Evolutionary conservation across 169 alveolate genomes (phyloP).

Genomic region (Hepatocystis sp.): DNA sequence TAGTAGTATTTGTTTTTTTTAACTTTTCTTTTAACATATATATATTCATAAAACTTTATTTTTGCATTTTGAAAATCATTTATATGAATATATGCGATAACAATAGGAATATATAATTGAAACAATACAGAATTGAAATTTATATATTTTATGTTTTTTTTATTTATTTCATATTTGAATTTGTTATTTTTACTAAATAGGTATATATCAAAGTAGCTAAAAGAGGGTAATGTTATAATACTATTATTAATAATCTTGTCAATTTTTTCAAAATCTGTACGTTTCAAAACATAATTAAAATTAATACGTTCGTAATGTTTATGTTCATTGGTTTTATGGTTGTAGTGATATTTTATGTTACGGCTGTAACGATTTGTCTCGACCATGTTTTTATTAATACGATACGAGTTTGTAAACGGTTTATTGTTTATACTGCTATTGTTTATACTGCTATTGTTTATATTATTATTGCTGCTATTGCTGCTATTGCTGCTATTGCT

Average conservation of each 20-base stretch:
- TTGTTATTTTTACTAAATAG: conserved; percentile 71
- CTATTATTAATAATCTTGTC: conserved; percentile 38
- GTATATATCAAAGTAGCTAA: conserved; percentile 70
- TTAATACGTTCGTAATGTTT: conserved; percentile 21
- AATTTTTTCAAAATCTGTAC: conserved; percentile 51
- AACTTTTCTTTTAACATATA: conserved; percentile 44
- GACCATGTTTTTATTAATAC: no score
- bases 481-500: no score
- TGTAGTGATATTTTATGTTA: no score
- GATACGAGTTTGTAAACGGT: no score
- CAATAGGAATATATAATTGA: conserved; percentile 35
- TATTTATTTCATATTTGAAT: conserved; percentile 69
- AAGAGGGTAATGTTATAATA: conserved; percentile 28
- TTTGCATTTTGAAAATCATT: conserved; percentile 56
- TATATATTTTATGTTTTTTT: conserved; percentile 59
- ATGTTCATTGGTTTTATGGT: conserved; percentile 20
- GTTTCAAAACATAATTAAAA: conserved; percentile 32
- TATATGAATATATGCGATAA: conserved; percentile 46
- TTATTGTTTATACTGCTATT: no score
- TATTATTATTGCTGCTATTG: no score
- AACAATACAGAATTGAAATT: conserved; percentile 37
- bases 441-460: no score
- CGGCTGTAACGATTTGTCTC: no score
- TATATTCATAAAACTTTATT: conserved; percentile 46
- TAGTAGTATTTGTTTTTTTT: conserved; percentile 27